These are phyloP conservation scores for Arachis hypogaea DNA, from an alignment of 306 rosid species.

Conservation along the genomic window DNA sequence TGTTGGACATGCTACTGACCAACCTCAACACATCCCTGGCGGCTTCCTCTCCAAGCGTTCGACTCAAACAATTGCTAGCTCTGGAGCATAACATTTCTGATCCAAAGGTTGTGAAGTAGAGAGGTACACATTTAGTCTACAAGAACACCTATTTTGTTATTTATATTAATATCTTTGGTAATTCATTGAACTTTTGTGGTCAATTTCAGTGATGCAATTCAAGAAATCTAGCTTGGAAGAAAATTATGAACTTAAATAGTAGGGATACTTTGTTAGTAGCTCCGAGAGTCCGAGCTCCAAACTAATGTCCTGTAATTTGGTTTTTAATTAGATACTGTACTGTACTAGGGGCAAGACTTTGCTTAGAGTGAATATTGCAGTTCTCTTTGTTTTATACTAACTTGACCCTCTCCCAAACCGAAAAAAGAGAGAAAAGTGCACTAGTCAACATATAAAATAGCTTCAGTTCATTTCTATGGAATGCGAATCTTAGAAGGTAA, in stretches of 20 bases:
- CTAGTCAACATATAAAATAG: background rate
- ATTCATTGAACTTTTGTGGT: conserved; percentile 17
- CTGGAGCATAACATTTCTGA: conserved; percentile 29
- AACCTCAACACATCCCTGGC: conserved; percentile 32
- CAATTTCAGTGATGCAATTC: conserved; percentile 4
- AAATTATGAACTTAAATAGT: conserved; percentile 1
- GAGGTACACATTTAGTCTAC: conserved; percentile 9
- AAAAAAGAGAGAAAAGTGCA: background rate
- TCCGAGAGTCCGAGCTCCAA: background rate
- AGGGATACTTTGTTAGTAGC: background rate
- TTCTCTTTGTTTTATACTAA: background rate
- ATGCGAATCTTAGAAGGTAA: background rate
- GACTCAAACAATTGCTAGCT: conserved; percentile 36
- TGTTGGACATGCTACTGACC: conserved; percentile 26
- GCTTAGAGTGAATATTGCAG: background rate
- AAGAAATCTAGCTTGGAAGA: conserved; percentile 19
- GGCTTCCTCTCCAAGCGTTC: conserved; percentile 38
- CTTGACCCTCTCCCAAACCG: background rate
- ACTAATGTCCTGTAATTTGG: conserved; percentile 17
- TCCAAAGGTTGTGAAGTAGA: background rate
- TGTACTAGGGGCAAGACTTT: background rate
- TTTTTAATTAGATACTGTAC: background rate
- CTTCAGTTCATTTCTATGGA: background rate
- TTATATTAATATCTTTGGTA: conserved; percentile 19
- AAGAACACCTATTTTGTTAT: background rate